phyloP scores from a whole-genome alignment of 176 grass and related monocot species.

The Zoysia japonica region DNA sequence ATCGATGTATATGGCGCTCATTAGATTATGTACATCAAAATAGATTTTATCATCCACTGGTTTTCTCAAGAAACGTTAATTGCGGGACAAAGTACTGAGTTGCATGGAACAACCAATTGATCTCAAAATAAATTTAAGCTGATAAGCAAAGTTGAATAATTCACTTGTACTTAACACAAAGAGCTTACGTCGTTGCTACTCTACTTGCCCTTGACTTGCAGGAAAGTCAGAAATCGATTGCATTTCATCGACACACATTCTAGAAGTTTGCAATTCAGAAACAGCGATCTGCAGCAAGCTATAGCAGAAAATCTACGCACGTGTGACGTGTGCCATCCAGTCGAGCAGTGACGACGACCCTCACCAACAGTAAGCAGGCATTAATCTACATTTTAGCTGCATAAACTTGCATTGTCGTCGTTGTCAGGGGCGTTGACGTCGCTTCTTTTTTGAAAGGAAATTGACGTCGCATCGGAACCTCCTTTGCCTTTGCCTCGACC shows the following conservation, averaged over 20 bases:
- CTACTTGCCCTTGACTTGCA: not conserved
- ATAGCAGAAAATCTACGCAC: no score
- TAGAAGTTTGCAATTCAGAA: not conserved
- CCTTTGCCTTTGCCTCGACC: not conserved
- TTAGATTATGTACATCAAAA: no score
- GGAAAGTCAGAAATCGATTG: not conserved
- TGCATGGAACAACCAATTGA: not conserved
- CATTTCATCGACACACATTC: not conserved
- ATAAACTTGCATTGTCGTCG: not conserved
- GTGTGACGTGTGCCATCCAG: no score
- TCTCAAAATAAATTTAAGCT: not conserved
- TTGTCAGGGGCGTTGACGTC: not conserved
- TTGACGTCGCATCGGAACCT: not conserved
- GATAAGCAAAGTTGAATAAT: not conserved
- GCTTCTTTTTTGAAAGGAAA: not conserved
- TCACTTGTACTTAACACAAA: not conserved
- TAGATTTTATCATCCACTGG: not conserved
- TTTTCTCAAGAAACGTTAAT: no score
- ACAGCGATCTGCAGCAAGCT: not conserved
- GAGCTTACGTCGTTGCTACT: not conserved
- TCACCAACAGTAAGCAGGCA: no score
- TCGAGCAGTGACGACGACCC: no score
- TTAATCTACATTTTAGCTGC: not conserved
- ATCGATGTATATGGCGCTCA: no score
- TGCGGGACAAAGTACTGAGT: no score